phyloP scores from a whole-genome alignment of 306 rosid genomes.

The Castanospermum australe region DNA sequence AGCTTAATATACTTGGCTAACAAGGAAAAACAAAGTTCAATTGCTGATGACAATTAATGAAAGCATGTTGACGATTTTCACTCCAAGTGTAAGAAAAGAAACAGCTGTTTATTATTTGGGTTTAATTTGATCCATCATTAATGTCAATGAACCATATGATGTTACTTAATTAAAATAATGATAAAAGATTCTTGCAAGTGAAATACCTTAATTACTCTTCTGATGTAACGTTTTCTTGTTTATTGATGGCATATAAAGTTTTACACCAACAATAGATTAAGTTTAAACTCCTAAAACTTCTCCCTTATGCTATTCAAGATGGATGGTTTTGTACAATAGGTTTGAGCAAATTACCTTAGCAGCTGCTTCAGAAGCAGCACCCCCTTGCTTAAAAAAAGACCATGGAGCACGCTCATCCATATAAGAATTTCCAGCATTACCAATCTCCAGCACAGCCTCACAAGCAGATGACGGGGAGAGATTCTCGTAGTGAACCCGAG shows the following conservation, averaged over 20 bases:
- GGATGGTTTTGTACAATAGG: not conserved
- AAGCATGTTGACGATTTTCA: not conserved
- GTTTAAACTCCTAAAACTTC: not conserved
- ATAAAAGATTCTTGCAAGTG: not conserved
- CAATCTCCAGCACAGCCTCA: slow-evolving; percentile 85
- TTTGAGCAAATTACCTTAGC: slow-evolving; percentile 62
- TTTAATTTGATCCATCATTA: slow-evolving; percentile 5
- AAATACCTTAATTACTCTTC: not conserved
- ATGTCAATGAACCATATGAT: not conserved
- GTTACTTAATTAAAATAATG: not conserved
- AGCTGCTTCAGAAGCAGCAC: slow-evolving; percentile 72
- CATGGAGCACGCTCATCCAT: slow-evolving; percentile 92
- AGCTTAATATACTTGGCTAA: not conserved
- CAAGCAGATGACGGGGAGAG: slow-evolving; percentile 89
- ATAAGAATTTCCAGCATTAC: slow-evolving; percentile 81
- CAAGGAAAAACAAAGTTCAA: not conserved
- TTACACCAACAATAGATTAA: not conserved
- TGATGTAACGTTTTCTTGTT: not conserved
- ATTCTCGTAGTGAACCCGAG: slow-evolving; percentile 61
- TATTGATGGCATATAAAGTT: not conserved
- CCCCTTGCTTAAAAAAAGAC: slow-evolving; percentile 93
- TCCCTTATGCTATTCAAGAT: not conserved
- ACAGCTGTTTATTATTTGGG: not conserved
- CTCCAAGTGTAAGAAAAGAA: not conserved
- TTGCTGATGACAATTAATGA: slow-evolving; percentile 5